phyloP scores from a whole-genome alignment of 2,329 filamentous ascomycete genomes.

The Thermomyces lanuginosus region DNA sequence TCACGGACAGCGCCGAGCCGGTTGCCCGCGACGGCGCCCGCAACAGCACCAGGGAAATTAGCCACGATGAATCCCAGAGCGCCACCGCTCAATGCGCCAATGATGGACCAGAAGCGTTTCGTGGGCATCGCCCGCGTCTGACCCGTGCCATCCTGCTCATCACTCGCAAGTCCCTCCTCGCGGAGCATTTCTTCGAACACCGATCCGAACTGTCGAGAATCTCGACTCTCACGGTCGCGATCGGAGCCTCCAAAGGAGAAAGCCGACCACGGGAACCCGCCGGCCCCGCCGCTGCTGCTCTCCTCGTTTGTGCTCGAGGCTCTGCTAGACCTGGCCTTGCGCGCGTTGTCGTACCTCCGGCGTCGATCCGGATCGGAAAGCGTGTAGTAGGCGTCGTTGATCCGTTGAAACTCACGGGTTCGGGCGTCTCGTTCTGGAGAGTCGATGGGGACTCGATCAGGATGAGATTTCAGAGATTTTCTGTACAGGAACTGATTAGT shows the following conservation, averaged over 20 bases:
- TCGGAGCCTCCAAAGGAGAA: constrained; percentile 41
- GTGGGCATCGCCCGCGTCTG: constrained; percentile 33
- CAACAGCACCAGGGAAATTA: constrained; percentile 75
- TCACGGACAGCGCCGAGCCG: constrained; percentile 79
- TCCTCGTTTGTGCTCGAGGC: constrained; percentile 39
- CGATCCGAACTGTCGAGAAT: constrained; percentile 69
- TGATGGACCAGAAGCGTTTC: constrained; percentile 66
- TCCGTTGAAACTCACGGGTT: constrained; percentile 77
- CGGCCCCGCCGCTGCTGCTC: constrained; percentile 26
- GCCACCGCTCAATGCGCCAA: constrained; percentile 74
- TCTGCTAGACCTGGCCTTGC: too few species aligned
- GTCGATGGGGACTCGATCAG: constrained; percentile 70
- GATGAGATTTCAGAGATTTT: constrained; percentile 80
- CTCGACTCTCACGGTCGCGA: constrained; percentile 19
- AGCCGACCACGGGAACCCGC: constrained; percentile 60
- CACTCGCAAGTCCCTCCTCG: constrained; percentile 61
- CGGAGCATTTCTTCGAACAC: constrained; percentile 82
- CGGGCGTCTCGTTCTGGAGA: constrained; percentile 67
- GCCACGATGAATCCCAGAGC: constrained; percentile 89
- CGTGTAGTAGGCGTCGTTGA: constrained; percentile 87
- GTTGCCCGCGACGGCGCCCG: constrained; percentile 85
- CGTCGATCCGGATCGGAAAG: constrained; percentile 65
- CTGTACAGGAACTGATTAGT: too few species aligned
- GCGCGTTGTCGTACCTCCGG: constrained; percentile 67
- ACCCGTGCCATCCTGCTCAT: constrained; percentile 42